These are phyloP conservation scores for Myxozyma udenii DNA, from an alignment of 805 yeast species.

Conservation along the genomic window DNA sequence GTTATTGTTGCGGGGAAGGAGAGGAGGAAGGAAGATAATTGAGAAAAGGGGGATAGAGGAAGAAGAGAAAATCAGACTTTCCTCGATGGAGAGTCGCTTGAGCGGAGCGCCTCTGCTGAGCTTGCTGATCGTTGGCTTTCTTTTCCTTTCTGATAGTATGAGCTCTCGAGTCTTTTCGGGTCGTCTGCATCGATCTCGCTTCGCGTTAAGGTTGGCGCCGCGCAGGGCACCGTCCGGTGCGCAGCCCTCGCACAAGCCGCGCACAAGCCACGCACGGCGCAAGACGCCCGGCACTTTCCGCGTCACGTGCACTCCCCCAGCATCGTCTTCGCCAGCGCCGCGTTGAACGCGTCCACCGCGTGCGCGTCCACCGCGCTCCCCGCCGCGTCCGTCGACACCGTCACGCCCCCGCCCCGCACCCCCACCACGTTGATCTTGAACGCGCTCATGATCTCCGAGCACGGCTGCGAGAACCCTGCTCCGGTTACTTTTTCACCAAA, in stretches of 20 bases:
- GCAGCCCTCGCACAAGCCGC: not conserved
- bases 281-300: not conserved
- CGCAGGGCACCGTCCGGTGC: slow-evolving; percentile 20
- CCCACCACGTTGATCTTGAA: slow-evolving; percentile 3
- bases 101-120: too few species aligned
- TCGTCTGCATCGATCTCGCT: too few species aligned
- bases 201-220: slow-evolving; percentile 22
- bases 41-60: not conserved
- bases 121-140: too few species aligned
- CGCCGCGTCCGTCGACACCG: not conserved
- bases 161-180: too few species aligned
- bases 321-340: not conserved
- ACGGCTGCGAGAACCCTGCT: slow-evolving; percentile 2
- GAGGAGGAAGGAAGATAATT: slow-evolving; percentile 7
- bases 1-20: slow-evolving; percentile 1
- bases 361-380: not conserved
- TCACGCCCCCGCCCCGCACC: not conserved
- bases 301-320: not conserved
- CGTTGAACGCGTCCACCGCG: not conserved
- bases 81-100: too few species aligned
- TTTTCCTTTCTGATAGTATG: too few species aligned
- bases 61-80: slow-evolving; percentile 1
- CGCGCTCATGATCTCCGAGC: not conserved
- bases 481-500: not conserved
- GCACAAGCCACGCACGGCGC: not conserved